Evolutionary conservation across 257 asterid species (phyloP), one percentile per base, ranked within the genome.

Genomic region (Cruciata laevipes): DNA sequence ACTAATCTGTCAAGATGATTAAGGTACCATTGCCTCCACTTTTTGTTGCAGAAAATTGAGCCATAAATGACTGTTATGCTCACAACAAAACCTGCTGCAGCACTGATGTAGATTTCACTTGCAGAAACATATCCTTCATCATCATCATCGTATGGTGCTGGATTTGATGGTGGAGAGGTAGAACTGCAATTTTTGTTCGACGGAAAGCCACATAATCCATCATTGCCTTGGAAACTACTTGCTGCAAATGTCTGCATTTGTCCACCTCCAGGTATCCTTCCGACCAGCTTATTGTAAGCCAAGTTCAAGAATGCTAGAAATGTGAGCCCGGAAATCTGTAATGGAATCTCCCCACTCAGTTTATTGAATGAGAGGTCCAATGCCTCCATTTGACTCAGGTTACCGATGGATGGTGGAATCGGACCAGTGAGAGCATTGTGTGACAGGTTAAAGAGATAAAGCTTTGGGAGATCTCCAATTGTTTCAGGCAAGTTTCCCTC

Each of bases 341-440:
- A 6, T n/a, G 84, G 89, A 10, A 83, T 79, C 47, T 27, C 49
- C 17, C 83, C 79, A 2, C 49, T 12, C 24, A 84, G 75, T 18
- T 73, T 13, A 72, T 85, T 84, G 31, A 3, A 7, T 11, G 87
- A 80, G 13, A 80, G 79, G 75, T 81, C 88, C 7, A 83, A 62
- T 1, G 86, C 76, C 71, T 44, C 91, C 5, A 83, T 71, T 7
- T 68, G 12, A 16, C 40, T 67, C 73, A 81, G 47, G 31, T 74
- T 74, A 6, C 84, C 82, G 5, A 83, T 0, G 27, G 83, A 47
- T 7, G 49, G 56, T 20, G 88, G 82, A 35, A 85, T 77, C 21
- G 8, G 56, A 3, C 85, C 75, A 0, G 47, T 77, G 76, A 85
- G 71, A 5, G 58, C 53, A 70, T 83, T 81, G 77, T 73, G 66